Percentiles rank a stretch among this genome's conserved stretches.
Evolutionary conservation across 331 rosid genomes (phyloP).

Genomic region (Pyracantha coccinea): DNA sequence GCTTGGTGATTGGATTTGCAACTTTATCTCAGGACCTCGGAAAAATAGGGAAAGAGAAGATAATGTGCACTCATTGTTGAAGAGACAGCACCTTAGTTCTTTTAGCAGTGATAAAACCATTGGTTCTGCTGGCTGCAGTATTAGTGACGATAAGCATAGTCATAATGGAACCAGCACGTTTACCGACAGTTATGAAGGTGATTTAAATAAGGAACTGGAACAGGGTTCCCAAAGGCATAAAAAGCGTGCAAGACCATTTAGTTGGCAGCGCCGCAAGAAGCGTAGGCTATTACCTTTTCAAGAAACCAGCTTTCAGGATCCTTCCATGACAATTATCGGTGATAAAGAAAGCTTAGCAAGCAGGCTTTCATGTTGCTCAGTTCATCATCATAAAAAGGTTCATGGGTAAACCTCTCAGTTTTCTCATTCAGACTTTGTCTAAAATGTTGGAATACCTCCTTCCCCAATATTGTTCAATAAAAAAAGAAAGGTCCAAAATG

Average conservation of each 20-base stretch:
- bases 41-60: slow-evolving; percentile 49
- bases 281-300: slow-evolving; percentile 30
- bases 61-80: slow-evolving; percentile 8
- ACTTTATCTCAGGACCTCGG: slow-evolving; percentile 27
- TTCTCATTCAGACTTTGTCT: neutral
- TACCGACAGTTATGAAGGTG: slow-evolving; percentile 5
- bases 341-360: slow-evolving; percentile 16
- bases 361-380: slow-evolving; percentile 17
- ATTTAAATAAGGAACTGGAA: slow-evolving; percentile 15
- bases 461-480: neutral
- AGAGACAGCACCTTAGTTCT: slow-evolving; percentile 29
- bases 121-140: slow-evolving; percentile 12
- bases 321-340: slow-evolving; percentile 6
- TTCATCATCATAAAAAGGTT: slow-evolving; percentile 31
- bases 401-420: neutral
- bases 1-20: slow-evolving; percentile 14
- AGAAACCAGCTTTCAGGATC: slow-evolving; percentile 11
- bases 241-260: slow-evolving; percentile 63
- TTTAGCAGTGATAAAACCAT: slow-evolving; percentile 7
- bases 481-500: neutral
- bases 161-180: slow-evolving; percentile 9
- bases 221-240: slow-evolving; percentile 20
- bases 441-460: neutral
- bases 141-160: slow-evolving; percentile 8
- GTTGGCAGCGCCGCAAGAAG: slow-evolving; percentile 62